Evolutionary conservation across 2,329 filamentous ascomycete species (phyloP).

Genomic region (Nemania sp.): DNA sequence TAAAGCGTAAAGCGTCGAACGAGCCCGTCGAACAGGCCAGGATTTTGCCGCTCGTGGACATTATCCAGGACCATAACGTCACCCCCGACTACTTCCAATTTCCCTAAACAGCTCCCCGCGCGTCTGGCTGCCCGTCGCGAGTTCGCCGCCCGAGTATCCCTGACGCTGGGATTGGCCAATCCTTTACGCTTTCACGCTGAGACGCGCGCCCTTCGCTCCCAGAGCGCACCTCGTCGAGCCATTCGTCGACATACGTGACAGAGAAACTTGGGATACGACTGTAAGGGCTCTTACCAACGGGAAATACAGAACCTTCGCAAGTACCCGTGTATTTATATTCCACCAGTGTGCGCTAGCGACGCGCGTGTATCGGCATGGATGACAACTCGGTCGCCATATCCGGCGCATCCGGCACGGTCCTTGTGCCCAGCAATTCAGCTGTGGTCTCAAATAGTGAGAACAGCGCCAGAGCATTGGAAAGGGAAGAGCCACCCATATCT

Average conservation of each 20-base stretch:
- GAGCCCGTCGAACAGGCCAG: slow-evolving; percentile 21
- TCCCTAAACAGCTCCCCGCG: slow-evolving; percentile 35
- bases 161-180: slow-evolving; percentile 21
- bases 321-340: slow-evolving; percentile 22
- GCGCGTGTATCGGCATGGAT: slow-evolving; percentile 26
- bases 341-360: slow-evolving; percentile 28
- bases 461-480: slow-evolving; percentile 23
- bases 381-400: slow-evolving; percentile 19
- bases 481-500: slow-evolving; percentile 50
- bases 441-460: slow-evolving; percentile 17
- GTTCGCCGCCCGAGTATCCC: slow-evolving; percentile 15
- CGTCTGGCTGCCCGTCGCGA: slow-evolving; percentile 22
- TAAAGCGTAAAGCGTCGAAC: slow-evolving; percentile 28
- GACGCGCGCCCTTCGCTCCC: slow-evolving; percentile 34
- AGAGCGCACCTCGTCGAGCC: slow-evolving; percentile 20
- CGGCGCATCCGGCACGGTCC: slow-evolving; percentile 27
- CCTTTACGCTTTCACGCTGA: slow-evolving; percentile 29
- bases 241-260: slow-evolving; percentile 26
- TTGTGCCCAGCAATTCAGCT: slow-evolving; percentile 27
- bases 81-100: slow-evolving; percentile 31
- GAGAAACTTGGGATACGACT: slow-evolving; percentile 29
- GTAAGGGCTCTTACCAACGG: slow-evolving; percentile 25
- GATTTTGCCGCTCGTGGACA: slow-evolving; percentile 31
- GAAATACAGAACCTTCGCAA: slow-evolving; percentile 20
- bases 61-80: slow-evolving; percentile 39